Conservation (phyloP, 176 grass and related monocot species). For the Alloteropsis semialata region DNA sequence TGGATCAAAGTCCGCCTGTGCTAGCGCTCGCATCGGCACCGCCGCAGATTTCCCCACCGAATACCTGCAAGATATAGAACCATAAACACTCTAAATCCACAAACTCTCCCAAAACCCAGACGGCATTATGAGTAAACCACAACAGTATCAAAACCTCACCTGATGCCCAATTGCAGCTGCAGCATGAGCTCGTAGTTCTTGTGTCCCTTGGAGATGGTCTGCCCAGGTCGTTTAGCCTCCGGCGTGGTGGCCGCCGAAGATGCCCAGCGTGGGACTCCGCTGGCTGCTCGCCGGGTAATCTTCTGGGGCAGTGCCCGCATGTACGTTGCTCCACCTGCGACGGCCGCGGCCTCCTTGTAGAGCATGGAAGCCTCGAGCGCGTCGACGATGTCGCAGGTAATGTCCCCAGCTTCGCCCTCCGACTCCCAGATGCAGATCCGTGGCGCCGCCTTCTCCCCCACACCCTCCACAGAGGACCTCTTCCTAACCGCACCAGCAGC, state of each 20-base stretch:
- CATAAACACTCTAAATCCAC: constrained; percentile 20
- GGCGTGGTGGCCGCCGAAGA: constrained; percentile 44
- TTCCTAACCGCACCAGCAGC: constrained; percentile 38
- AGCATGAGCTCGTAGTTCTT: constrained; percentile 98
- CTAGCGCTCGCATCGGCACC: constrained; percentile 43
- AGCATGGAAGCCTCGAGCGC: constrained; percentile 77
- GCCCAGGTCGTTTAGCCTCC: constrained; percentile 73
- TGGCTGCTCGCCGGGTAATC: constrained; percentile 24
- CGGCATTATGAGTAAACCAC: not conserved
- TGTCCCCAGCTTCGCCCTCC: constrained; percentile 91
- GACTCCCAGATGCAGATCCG: constrained; percentile 99
- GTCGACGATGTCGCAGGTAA: constrained; percentile 95
- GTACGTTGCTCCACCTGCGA: constrained; percentile 19
- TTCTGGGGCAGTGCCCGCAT: not conserved
- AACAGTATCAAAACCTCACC: constrained; percentile 24
- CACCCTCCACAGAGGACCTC: constrained; percentile 72
- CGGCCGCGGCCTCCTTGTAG: constrained; percentile 57
- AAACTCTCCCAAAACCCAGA: not conserved
- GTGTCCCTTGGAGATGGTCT: constrained; percentile 95
- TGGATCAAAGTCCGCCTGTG: constrained; percentile 51
- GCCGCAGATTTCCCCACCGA: constrained; percentile 69
- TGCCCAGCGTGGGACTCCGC: constrained; percentile 37
- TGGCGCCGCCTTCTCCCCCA: constrained; percentile 46
- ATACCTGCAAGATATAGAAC: constrained; percentile 46
- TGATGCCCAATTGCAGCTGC: constrained; percentile 90